Base-by-base conservation (phyloP, 371 early-diverging fungal species). In the Batkoa obscura region DNA sequence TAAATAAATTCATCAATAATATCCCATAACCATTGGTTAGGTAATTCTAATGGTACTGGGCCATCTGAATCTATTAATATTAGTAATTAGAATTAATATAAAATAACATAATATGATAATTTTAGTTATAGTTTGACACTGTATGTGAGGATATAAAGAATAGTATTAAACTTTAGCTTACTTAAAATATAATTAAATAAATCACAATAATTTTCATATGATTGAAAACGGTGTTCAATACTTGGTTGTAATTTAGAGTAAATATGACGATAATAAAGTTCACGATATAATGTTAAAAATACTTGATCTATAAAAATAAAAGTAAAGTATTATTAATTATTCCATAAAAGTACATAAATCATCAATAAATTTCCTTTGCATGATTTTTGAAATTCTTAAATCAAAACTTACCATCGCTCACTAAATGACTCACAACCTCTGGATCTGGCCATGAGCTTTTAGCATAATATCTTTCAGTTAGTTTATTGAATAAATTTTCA, bases 21-120 rank as follows among this genome's bases (percentile, higher is more conserved):
- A 71, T 94, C 95, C 94, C 94, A 94, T 50, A 94, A 75, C 95
- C 95, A 94, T 73, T 90, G 90, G 73, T 88, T 91, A 35, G 95
- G 95, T 60, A 94, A 79, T 71, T 94, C 95, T 50, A 89, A 72
- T 43, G 77, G 75, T 37, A 86, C 79, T 35, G 86, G 88, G 4
- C 78, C 80, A 36, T 86, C 83, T 36, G 85, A 83, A 68, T 86
- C 81, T 79, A 53, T 43, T 50, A 55, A 41, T 48, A 43, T 15
- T 9, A 38, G 56, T 47, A 47, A 13, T 10, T 43, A 52, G 17
- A 59, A 42, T 50, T 46, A 47, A 17, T 50, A 46, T n/a, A 60
- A 41, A 50, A 6, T 15, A 36, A 38, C n/a, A n/a, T n/a, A n/a
- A n/a, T n/a, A n/a, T n/a, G n/a, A n/a, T n/a, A n/a, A n/a, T n/a